These are phyloP conservation scores for Apiospora koreana DNA, from an alignment of 2,329 filamentous ascomycete species.

Conservation along the genomic window DNA sequence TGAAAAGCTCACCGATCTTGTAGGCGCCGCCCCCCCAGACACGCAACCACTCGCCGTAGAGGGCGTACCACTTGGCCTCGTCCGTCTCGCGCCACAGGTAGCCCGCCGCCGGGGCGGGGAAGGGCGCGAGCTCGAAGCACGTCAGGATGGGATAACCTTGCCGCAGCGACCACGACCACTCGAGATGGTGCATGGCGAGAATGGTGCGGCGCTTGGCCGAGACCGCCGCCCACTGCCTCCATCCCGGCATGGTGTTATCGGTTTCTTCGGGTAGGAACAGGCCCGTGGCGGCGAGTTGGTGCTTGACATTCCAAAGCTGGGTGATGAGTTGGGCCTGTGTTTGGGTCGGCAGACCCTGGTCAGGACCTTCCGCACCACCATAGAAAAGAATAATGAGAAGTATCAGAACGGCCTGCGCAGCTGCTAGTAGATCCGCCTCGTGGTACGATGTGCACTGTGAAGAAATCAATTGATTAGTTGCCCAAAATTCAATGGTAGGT, in stretches of 20 bases:
- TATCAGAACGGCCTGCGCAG: not conserved
- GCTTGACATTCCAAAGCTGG: slow-evolving; percentile 20
- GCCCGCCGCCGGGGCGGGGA: slow-evolving; percentile 19
- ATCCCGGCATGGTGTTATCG: slow-evolving; percentile 14
- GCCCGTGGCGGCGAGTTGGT: slow-evolving; percentile 16
- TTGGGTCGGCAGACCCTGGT: not conserved
- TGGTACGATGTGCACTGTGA: not conserved
- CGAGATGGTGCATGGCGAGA: slow-evolving; percentile 20
- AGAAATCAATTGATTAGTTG: not conserved
- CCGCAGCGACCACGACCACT: slow-evolving; percentile 21
- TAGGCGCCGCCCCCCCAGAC: slow-evolving; percentile 18
- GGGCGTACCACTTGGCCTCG: slow-evolving; percentile 11
- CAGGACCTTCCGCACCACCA: not conserved
- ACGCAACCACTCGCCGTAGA: slow-evolving; percentile 18
- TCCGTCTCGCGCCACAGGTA: slow-evolving; percentile 17
- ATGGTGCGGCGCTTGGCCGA: slow-evolving; percentile 21
- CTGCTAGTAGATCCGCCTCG: not conserved
- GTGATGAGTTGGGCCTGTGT: slow-evolving; percentile 14
- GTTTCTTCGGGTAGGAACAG: slow-evolving; percentile 18
- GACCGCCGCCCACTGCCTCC: slow-evolving; percentile 20
- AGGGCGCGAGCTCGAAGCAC: slow-evolving; percentile 21
- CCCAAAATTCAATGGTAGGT: not conserved
- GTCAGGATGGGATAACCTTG: slow-evolving; percentile 20
- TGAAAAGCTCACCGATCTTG: slow-evolving; percentile 21
- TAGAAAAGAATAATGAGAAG: not conserved